These are phyloP conservation scores for Huntiella moniliformis DNA, from an alignment of 2,329 filamentous ascomycete genomes.

Conservation along the genomic window DNA sequence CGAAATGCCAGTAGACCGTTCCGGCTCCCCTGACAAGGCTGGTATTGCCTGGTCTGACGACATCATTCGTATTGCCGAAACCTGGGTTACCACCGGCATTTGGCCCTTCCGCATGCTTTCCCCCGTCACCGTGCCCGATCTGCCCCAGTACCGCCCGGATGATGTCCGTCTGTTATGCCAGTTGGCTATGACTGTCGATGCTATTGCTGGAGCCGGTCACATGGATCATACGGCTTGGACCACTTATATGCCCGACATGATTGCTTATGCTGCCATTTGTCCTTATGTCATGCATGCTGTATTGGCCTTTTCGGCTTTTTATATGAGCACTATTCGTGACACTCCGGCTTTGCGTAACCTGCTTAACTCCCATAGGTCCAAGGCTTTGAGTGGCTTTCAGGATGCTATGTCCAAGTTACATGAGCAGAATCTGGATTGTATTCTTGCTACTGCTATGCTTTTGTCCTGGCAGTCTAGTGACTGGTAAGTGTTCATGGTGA, in stretches of 20 bases:
- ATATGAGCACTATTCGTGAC: slow-evolving; percentile 75
- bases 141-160: slow-evolving; percentile 52
- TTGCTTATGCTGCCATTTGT: slow-evolving; percentile 64
- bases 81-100: slow-evolving; percentile 57
- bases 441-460: slow-evolving; percentile 77
- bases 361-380: slow-evolving; percentile 72
- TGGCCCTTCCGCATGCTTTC: slow-evolving; percentile 73
- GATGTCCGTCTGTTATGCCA: slow-evolving; percentile 84
- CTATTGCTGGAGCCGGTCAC: slow-evolving; percentile 58
- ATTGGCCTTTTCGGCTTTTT: slow-evolving; percentile 83
- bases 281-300: slow-evolving; percentile 88
- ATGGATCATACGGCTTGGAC: slow-evolving; percentile 85
- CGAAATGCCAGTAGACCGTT: slow-evolving; percentile 51
- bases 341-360: slow-evolving; percentile 73
- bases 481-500: slow-evolving; percentile 44
- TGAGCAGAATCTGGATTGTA: slow-evolving; percentile 70
- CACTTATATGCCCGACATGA: slow-evolving; percentile 60
- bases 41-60: slow-evolving; percentile 73
- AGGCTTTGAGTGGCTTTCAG: slow-evolving; percentile 72
- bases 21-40: slow-evolving; percentile 41
- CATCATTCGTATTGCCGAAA: slow-evolving; percentile 60
- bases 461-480: slow-evolving; percentile 93
- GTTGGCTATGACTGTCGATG: slow-evolving; percentile 66
- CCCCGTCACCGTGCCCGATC: slow-evolving; percentile 55
- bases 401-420: slow-evolving; percentile 75